Evolutionary conservation across 2,329 filamentous ascomycete species (phyloP).

Genomic region (Epichloe scottii): DNA sequence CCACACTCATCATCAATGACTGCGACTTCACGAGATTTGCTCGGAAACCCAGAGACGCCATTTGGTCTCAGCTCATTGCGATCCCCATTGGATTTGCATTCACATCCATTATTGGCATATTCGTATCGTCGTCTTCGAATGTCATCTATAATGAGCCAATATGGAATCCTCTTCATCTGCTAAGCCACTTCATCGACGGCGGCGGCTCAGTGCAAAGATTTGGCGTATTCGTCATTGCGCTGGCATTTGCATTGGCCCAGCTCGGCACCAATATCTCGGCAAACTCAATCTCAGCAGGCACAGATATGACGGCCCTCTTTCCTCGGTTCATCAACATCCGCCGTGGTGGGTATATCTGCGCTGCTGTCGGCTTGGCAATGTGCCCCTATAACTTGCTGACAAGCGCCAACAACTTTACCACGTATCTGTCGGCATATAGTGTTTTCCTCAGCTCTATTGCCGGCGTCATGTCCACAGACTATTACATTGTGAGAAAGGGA

Average conservation of each 20-base stretch:
- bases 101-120: constrained; percentile 75
- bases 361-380: constrained; percentile 67
- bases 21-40: constrained; percentile 83
- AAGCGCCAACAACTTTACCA: constrained; percentile 71
- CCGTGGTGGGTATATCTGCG: constrained; percentile 77
- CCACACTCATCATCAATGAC: constrained; percentile 71
- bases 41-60: constrained; percentile 57
- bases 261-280: constrained; percentile 80
- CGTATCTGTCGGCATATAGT: constrained; percentile 81
- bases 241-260: constrained; percentile 65
- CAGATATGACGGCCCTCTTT: constrained; percentile 68
- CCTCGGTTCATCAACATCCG: constrained; percentile 76
- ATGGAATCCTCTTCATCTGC: constrained; percentile 60
- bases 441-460: constrained; percentile 91
- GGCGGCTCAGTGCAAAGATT: constrained; percentile 57
- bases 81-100: constrained; percentile 62
- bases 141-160: constrained; percentile 55
- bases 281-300: constrained; percentile 73
- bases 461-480: constrained; percentile 81
- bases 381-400: constrained; percentile 75
- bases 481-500: constrained; percentile 73
- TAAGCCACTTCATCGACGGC: constrained; percentile 55
- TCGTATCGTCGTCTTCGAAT: constrained; percentile 60
- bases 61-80: constrained; percentile 69
- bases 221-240: constrained; percentile 61